Conservation (phyloP, 257 asterid species). For the Solanum appendiculatum region DNA sequence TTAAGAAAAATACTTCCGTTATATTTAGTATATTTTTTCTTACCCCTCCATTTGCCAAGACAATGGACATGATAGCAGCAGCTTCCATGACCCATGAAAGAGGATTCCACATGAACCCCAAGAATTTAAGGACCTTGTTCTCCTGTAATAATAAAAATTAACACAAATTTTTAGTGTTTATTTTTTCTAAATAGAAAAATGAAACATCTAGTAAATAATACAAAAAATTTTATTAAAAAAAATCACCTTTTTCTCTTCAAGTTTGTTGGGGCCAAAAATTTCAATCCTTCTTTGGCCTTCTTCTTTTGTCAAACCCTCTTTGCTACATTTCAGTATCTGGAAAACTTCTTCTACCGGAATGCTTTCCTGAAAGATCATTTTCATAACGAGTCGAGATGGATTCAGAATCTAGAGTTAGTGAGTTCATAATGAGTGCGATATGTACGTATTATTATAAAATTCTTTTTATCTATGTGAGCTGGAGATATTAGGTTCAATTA, state of each 20-base stretch:
- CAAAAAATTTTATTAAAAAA: background rate
- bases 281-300: slow-evolving; percentile 59
- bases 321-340: slow-evolving; percentile 39
- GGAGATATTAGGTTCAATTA: background rate
- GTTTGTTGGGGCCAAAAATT: slow-evolving; percentile 70
- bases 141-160: slow-evolving; percentile 16
- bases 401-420: background rate
- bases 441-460: background rate
- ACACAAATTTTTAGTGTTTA: background rate
- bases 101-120: slow-evolving; percentile 99
- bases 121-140: slow-evolving; percentile 52
- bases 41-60: slow-evolving; percentile 78
- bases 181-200: background rate
- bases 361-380: slow-evolving; percentile 31
- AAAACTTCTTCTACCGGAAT: slow-evolving; percentile 77
- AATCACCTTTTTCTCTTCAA: slow-evolving; percentile 56
- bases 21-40: background rate
- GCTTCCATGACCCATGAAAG: slow-evolving; percentile 95
- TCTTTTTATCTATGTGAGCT: too few species aligned
- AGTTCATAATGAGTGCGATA: background rate
- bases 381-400: background rate
- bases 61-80: slow-evolving; percentile 91
- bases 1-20: background rate
- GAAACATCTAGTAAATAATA: background rate
- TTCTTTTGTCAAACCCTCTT: slow-evolving; percentile 43